A percentile compares a stretch with the other conserved stretches of the same genome.
phyloP scores from a whole-genome alignment of 352 stramenopile species.

The Phytophthora melonis region DNA sequence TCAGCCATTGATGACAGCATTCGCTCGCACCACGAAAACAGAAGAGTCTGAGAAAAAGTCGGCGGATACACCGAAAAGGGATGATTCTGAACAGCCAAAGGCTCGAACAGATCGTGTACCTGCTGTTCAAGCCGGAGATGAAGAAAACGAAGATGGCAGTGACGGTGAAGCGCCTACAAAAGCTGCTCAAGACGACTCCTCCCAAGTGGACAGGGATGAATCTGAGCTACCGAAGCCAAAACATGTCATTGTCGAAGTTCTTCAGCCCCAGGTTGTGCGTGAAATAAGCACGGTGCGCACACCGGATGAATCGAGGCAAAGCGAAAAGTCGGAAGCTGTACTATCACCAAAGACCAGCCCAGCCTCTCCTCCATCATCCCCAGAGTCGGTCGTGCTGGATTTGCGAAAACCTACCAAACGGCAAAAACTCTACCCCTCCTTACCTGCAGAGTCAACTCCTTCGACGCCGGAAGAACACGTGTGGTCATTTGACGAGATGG shows the following conservation, averaged over 20 bases:
- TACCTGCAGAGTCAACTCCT: conserved; percentile 6
- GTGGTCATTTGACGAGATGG: conserved; percentile 58
- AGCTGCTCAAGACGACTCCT: conserved; percentile 1
- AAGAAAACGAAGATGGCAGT: conserved; percentile 1
- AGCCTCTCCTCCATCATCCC: conserved; percentile 14
- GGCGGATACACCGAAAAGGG: conserved; percentile 1
- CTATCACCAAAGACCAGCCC: conserved; percentile 15
- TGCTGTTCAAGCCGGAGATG: conserved; percentile 8
- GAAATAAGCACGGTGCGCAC: background rate
- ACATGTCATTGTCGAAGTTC: conserved; percentile 30
- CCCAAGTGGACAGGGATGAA: conserved; percentile 10
- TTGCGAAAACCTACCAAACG: conserved; percentile 34
- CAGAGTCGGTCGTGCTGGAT: conserved; percentile 25
- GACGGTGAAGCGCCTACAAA: background rate
- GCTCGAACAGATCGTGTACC: background rate
- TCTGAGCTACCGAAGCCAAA: conserved; percentile 9
- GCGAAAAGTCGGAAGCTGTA: background rate
- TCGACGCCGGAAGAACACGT: conserved; percentile 29
- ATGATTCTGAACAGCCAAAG: background rate
- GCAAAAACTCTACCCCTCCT: conserved; percentile 33
- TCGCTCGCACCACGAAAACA: conserved; percentile 33
- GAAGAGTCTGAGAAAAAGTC: conserved; percentile 18
- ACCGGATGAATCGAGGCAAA: conserved; percentile 8
- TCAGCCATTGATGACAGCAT: conserved; percentile 63
- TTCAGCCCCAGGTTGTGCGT: conserved; percentile 11